Evolutionary conservation across 116 monocot species (phyloP).

Genomic region (Zostera marina): DNA sequence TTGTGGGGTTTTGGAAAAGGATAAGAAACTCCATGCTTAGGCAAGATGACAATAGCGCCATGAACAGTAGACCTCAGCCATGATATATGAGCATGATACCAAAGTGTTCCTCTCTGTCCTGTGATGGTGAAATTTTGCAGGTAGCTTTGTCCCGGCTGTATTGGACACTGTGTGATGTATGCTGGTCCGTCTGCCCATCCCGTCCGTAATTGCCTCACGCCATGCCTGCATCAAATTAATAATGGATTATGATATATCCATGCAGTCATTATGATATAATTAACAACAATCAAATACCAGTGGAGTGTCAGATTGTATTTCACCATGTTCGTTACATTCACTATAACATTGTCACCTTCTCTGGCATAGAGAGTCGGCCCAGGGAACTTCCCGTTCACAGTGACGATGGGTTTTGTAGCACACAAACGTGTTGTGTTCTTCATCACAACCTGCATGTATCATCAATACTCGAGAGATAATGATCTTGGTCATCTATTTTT

Average conservation of each 20-base stretch:
- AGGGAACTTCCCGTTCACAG: conserved; percentile 36
- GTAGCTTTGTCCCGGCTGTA: conserved; percentile 39
- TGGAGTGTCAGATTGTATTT: conserved; percentile 39
- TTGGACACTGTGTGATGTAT: conserved; percentile 68
- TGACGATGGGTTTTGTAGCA: conserved; percentile 32
- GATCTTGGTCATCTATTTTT: too few species aligned
- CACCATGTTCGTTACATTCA: conserved; percentile 33
- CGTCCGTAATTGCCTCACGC: conserved; percentile 28
- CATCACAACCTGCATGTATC: conserved; percentile 23
- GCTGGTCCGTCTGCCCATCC: conserved; percentile 60
- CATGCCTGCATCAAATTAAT: conserved; percentile 1
- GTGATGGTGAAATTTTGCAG: conserved; percentile 38
- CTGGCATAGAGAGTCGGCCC: conserved; percentile 35
- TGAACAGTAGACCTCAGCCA: conserved; percentile 19
- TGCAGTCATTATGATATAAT: not conserved
- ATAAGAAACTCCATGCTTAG: conserved; percentile 12
- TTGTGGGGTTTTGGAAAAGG: conserved; percentile 20
- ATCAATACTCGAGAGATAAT: not conserved
- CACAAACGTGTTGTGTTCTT: conserved; percentile 27
- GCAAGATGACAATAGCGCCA: conserved; percentile 19
- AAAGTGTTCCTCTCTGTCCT: conserved; percentile 43
- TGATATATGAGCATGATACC: conserved; percentile 10
- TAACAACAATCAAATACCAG: conserved; percentile 17
- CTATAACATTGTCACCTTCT: conserved; percentile 38
- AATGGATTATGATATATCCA: not conserved